Evolutionary conservation across 2,329 filamentous ascomycete genomes (phyloP).

Genomic region (Claviceps sp.): DNA sequence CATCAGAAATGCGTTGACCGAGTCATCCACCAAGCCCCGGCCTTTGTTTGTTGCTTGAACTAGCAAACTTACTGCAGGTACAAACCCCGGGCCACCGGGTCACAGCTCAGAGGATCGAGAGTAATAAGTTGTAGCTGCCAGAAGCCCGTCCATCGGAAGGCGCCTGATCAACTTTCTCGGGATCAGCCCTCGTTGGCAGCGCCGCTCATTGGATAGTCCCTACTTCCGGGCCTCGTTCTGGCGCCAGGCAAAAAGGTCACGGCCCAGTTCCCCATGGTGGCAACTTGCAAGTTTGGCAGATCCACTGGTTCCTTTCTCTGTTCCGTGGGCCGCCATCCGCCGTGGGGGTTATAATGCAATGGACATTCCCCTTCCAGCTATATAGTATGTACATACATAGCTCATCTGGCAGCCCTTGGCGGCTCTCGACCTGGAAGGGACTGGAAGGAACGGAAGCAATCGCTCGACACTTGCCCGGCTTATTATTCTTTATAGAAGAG

Average conservation of each 20-base stretch:
- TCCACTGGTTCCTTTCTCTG: slow-evolving; percentile 8
- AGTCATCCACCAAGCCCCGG: background rate
- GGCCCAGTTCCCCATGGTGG: slow-evolving; percentile 2
- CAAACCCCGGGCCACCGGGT: background rate
- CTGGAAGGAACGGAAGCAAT: background rate
- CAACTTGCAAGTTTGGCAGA: background rate
- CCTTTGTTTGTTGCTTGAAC: background rate
- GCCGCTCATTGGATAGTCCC: background rate
- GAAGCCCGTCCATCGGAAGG: background rate
- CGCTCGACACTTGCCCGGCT: background rate
- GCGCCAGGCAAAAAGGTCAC: slow-evolving; percentile 2
- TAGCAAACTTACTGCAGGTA: background rate
- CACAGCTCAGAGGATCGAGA: background rate
- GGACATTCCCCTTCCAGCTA: background rate
- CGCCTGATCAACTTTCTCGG: background rate
- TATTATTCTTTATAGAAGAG: background rate
- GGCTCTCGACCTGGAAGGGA: background rate
- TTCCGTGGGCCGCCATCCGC: slow-evolving; percentile 4
- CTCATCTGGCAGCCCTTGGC: background rate
- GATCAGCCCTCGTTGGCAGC: background rate
- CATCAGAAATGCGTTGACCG: background rate
- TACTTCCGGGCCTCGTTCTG: background rate
- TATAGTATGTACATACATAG: background rate
- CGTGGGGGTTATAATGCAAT: slow-evolving; percentile 2
- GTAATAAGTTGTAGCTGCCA: too few species aligned